Percentiles rank a stretch among this genome's conserved stretches.
Evolutionary conservation across 2,329 filamentous ascomycete genomes (phyloP).

Genomic region (Grosmannia clavigera): DNA sequence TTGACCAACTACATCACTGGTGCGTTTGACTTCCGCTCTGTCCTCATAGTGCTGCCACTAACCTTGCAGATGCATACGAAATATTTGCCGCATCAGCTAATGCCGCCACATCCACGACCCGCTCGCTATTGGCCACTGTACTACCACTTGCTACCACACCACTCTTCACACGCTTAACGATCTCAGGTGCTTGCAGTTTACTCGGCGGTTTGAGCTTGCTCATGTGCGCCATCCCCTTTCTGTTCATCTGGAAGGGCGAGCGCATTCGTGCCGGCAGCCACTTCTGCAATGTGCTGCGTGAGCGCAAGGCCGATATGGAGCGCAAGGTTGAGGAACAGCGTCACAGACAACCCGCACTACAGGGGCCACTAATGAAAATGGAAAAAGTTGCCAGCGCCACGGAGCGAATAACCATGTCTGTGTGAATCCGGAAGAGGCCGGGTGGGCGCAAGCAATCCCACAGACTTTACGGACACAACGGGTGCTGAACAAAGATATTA

Average conservation of each 20-base stretch:
- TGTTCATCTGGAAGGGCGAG: conserved; percentile 43
- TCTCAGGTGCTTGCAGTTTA: conserved; percentile 38
- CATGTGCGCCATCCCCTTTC: conserved; percentile 38
- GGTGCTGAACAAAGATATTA: too few relatives aligned
- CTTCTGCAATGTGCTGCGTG: conserved; percentile 49
- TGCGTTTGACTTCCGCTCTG: neutral
- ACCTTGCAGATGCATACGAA: conserved; percentile 44
- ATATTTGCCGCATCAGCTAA: conserved; percentile 47
- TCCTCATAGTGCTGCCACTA: neutral
- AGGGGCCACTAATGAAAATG: too few relatives aligned
- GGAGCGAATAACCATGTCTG: too few relatives aligned
- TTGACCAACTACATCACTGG: conserved; percentile 25
- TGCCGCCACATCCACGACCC: conserved; percentile 35
- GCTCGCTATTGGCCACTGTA: conserved; percentile 38
- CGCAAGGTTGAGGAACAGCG: conserved; percentile 25
- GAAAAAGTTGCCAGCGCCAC: too few relatives aligned
- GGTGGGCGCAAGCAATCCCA: too few relatives aligned
- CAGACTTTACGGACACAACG: too few relatives aligned
- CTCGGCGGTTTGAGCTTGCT: conserved; percentile 36
- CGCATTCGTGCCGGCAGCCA: conserved; percentile 41
- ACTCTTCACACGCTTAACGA: conserved; percentile 35
- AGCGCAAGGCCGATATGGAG: conserved; percentile 35
- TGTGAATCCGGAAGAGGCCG: too few relatives aligned
- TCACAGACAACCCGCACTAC: too few relatives aligned
- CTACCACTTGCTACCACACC: conserved; percentile 42